Evolutionary conservation across 768 basidiomycete genomes (phyloP).

Genomic region (Hypholoma sublateritium): DNA sequence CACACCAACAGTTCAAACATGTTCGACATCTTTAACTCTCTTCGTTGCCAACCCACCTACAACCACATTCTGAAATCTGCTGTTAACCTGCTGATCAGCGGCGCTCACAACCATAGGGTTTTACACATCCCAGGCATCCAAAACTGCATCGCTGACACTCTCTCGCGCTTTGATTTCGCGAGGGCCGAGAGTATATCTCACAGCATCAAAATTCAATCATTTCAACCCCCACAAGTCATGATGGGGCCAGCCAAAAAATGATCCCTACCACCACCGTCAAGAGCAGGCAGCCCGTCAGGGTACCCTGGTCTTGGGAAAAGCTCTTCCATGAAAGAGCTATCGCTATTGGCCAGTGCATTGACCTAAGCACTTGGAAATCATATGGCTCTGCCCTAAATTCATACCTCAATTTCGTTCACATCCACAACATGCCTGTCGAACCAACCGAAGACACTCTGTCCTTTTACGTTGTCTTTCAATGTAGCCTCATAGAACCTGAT

Average conservation of each 20-base stretch:
- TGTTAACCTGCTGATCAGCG: slow-evolving; percentile 10
- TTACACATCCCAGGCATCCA: no score
- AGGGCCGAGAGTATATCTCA: no score
- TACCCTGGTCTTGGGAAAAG: slow-evolving; percentile 33
- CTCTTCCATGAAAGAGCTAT: slow-evolving; percentile 26
- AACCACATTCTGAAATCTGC: slow-evolving; percentile 23
- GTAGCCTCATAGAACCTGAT: slow-evolving; percentile 31
- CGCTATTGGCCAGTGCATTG: slow-evolving; percentile 21
- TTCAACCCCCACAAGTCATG: no score
- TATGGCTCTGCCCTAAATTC: slow-evolving; percentile 34
- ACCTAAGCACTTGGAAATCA: slow-evolving; percentile 10
- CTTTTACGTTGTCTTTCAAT: slow-evolving; percentile 36
- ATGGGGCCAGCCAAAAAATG: no score
- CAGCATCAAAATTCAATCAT: no score
- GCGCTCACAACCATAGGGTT: slow-evolving; percentile 19
- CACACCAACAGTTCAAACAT: slow-evolving; percentile 29
- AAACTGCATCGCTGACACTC: no score
- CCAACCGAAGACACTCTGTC: slow-evolving; percentile 34
- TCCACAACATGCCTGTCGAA: no score
- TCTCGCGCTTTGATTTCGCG: not conserved
- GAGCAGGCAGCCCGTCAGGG: no score
- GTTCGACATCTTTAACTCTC: slow-evolving; percentile 28
- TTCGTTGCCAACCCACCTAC: slow-evolving; percentile 14
- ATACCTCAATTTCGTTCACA: slow-evolving; percentile 26
- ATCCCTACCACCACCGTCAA: no score